Base-by-base conservation (phyloP, 345 rosid genomes). In the Syzygium aqueum region DNA sequence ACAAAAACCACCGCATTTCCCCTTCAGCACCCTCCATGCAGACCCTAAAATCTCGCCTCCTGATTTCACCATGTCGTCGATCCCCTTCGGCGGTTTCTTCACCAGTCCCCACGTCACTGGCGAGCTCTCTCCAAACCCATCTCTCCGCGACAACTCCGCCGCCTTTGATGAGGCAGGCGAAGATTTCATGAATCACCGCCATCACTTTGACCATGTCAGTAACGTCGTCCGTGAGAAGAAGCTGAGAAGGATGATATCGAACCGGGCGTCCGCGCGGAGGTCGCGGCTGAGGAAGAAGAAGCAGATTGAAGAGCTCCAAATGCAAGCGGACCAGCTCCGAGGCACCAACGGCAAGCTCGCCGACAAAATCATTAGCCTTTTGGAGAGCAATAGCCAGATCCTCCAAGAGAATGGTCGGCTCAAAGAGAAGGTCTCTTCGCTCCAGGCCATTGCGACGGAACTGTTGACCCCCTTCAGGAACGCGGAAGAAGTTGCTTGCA, bases 191-290 rank as follows among this genome's bases (percentile, higher is more conserved):
- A 85, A 86, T 85, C 85, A 84, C 59, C 27, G 91, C 85, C 77
- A 85, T 91, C 86, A 88, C 88, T 84, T 82, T 86, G 82, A 83
- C 73, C 85, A 50, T 51, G 77, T 88, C 19, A 84, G 87, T 15
- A 87, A 86, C 27, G 84, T 84, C 43, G 40, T 88, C 56, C 89
- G 93, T 17, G 99, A 94, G 85, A 95, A 88, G 89, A 93, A 94
- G 88, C 89, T 91, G 23, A 96, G 93, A 87, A 92, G 99, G 90
- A 94, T 93, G 92, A 91, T 93, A 73, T 95, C 98, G 17, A 96
- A 96, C 92, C 86, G 96, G 53, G 99, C 95, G 92, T 94, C 97
- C 13, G 97, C 99, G 28, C 90, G 94, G 88, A 91, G 96, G 87
- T 96, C 97, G 1, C 89, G 96, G 56, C 91, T 94, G 92, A 91